phyloP scores from a whole-genome alignment of 441 rosid species.

The Daphne laureola region DNA sequence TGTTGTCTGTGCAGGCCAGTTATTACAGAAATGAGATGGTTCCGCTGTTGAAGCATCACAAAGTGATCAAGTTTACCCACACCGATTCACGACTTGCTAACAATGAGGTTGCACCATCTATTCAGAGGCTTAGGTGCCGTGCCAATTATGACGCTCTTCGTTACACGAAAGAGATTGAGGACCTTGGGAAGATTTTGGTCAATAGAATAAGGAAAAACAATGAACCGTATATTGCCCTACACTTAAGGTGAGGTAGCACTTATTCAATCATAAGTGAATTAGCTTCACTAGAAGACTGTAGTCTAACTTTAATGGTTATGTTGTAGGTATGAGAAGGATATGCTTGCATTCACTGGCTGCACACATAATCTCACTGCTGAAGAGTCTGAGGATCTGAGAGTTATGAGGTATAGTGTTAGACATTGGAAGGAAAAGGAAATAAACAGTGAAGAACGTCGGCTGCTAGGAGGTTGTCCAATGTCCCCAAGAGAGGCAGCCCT shows the following conservation, averaged over 20 bases:
- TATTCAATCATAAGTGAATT: background rate
- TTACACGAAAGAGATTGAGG: slow-evolving; percentile 58
- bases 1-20: slow-evolving; percentile 58
- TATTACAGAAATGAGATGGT: slow-evolving; percentile 76
- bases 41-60: slow-evolving; percentile 52
- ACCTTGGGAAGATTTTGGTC: slow-evolving; percentile 60
- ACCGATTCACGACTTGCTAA: slow-evolving; percentile 87
- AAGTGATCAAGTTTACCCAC: slow-evolving; percentile 80
- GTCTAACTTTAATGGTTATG: slow-evolving; percentile 8
- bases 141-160: slow-evolving; percentile 81
- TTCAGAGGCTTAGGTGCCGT: slow-evolving; percentile 85
- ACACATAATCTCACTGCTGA: slow-evolving; percentile 64
- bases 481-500: slow-evolving; percentile 88
- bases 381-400: slow-evolving; percentile 62
- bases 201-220: slow-evolving; percentile 57
- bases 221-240: slow-evolving; percentile 76
- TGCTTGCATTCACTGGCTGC: slow-evolving; percentile 95
- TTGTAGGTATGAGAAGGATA: slow-evolving; percentile 86
- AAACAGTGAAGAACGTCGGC: slow-evolving; percentile 47
- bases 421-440: slow-evolving; percentile 98
- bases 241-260: slow-evolving; percentile 75
- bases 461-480: slow-evolving; percentile 90
- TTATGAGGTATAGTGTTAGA: slow-evolving; percentile 63
- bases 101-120: slow-evolving; percentile 61
- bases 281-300: background rate